Evolutionary conservation across 192 early-diverging fungal species (phyloP).

Genomic region (Geranomyces variabilis): DNA sequence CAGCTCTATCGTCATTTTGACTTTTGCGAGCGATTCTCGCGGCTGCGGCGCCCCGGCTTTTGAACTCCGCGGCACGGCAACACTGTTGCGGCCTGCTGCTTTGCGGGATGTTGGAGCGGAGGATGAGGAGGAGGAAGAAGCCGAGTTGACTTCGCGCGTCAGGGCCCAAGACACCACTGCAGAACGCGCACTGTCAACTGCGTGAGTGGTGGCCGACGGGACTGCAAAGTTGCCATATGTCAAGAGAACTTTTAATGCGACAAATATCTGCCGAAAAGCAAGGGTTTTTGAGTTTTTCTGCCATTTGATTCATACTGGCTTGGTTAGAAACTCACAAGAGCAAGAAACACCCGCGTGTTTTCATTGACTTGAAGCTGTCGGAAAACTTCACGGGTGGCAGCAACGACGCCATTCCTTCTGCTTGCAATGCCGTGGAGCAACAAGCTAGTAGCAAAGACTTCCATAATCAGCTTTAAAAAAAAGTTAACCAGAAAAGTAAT

Average conservation of each 20-base stretch:
- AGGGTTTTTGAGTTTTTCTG: too few species aligned
- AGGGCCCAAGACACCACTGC: constrained; percentile 38
- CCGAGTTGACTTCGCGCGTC: not conserved
- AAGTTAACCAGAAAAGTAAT: not conserved
- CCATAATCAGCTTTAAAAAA: constrained; percentile 25
- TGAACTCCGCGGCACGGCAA: not conserved
- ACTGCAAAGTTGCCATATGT: constrained; percentile 22
- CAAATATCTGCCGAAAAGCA: constrained; percentile 25
- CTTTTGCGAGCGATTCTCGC: not conserved
- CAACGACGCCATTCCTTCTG: constrained; percentile 4
- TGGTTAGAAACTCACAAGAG: constrained; percentile 19
- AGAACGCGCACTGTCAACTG: constrained; percentile 33
- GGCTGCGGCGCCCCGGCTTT: not conserved
- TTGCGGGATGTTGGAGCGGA: too few species aligned
- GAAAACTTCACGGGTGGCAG: constrained; percentile 32
- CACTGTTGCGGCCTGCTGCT: too few species aligned
- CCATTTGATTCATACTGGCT: not conserved
- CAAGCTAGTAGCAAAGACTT: constrained; percentile 27
- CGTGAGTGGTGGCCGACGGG: constrained; percentile 29
- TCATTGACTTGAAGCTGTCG: constrained; percentile 33
- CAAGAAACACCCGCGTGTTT: constrained; percentile 31
- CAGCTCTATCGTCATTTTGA: not conserved
- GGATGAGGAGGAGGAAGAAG: too few species aligned
- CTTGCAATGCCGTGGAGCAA: constrained; percentile 27
- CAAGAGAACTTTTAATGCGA: constrained; percentile 30